Base-by-base conservation (phyloP, 1,284 basidiomycete species). In the Bothia castanella region DNA sequence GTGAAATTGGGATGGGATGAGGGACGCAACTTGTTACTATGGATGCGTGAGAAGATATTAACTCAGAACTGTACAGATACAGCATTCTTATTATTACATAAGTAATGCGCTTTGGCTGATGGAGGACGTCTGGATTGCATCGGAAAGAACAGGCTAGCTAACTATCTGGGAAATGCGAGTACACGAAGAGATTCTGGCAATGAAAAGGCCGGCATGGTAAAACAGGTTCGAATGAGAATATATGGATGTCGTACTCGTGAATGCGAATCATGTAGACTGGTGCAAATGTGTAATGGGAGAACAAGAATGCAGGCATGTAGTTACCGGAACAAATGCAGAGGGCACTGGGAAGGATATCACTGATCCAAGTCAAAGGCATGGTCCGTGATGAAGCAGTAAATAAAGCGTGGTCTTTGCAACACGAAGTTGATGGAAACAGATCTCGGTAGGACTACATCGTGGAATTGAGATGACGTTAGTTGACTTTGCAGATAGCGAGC, bases 21-120 rank as follows among this genome's bases (percentile, higher is more conserved):
- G 25, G 25, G 9, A 25, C 9, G 4, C 25, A 25, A 25, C 9
- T 9, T 5, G 25, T 13, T 32, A 23, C 10, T 19, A 10, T 36
- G n/a, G 45, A 64, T 57, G 58, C 31, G 64, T 70, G 64, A 35
- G 62, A 67, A 21, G 13, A 16, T 37, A 47, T 62, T 52, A 51
- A 8, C 51, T 63, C 57, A 65, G 54, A 66, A 69, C 64, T 67
- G 48, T 70, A 68, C 35, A 66, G 64, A 14, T 34, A 20, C 25
- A 29, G n/a, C n/a, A n/a, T n/a, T n/a, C n/a, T n/a, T n/a, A n/a
- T n/a, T n/a, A n/a, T n/a, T n/a, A n/a, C n/a, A n/a, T n/a, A n/a
- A n/a, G n/a, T n/a, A n/a, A n/a, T n/a, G n/a, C n/a, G n/a, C n/a
- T n/a, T n/a, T n/a, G n/a, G n/a, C n/a, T n/a, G n/a, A n/a, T n/a